Conservation (phyloP, 768 basidiomycete genomes). For the Mycena galopus region DNA sequence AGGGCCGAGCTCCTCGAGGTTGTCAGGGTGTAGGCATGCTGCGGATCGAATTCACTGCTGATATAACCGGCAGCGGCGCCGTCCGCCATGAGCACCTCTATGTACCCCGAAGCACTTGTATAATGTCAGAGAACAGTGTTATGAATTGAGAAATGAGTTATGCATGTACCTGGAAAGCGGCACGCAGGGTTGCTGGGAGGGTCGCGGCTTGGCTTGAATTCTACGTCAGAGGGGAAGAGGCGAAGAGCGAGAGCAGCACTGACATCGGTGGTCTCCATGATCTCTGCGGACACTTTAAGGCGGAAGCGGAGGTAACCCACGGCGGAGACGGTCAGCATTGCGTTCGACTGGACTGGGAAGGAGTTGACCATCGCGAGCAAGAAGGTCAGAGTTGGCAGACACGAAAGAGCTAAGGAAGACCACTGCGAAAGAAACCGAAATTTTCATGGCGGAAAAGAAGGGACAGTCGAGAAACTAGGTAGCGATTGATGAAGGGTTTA, state of each 20-base stretch:
- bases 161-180: background rate
- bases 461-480: background rate
- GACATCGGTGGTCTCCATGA: background rate
- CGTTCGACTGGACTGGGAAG: background rate
- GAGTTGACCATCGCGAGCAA: background rate
- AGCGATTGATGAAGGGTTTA: background rate
- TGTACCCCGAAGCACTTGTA: slow-evolving; percentile 8
- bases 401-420: slow-evolving; percentile 14
- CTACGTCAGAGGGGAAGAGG: background rate
- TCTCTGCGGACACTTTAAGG: slow-evolving; percentile 10
- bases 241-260: background rate
- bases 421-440: background rate
- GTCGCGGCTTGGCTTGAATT: background rate
- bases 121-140: background rate
- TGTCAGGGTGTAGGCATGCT: slow-evolving; percentile 16
- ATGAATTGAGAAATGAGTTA: background rate
- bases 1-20: slow-evolving; percentile 5
- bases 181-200: slow-evolving; percentile 5
- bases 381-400: slow-evolving; percentile 16
- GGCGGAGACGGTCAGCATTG: slow-evolving; percentile 18
- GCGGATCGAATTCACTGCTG: slow-evolving; percentile 14
- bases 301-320: slow-evolving; percentile 19
- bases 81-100: background rate
- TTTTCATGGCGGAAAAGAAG: slow-evolving; percentile 5
- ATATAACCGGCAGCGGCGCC: slow-evolving; percentile 1